Conservation (phyloP, 441 rosid species). For the Geranium incanum region DNA sequence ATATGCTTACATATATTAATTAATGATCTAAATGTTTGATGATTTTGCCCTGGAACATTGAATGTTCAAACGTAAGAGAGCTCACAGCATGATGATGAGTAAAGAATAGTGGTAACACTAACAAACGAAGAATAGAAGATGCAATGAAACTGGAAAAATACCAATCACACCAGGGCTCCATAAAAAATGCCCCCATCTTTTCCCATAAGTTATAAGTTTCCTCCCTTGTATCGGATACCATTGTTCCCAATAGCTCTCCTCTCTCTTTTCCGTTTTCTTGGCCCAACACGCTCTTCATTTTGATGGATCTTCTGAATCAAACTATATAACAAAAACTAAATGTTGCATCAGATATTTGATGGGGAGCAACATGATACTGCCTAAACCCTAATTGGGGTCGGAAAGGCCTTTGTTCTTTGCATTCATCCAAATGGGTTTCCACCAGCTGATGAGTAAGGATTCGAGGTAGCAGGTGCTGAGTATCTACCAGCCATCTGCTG, state of each 20-base stretch:
- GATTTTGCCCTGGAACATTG: constrained; percentile 8
- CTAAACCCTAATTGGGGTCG: neutral
- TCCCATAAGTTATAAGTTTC: neutral
- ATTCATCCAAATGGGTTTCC: constrained; percentile 57
- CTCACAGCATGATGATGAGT: constrained; percentile 24
- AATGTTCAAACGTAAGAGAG: constrained; percentile 19
- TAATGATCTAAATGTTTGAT: constrained; percentile 20
- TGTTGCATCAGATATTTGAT: constrained; percentile 23
- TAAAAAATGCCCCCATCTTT: constrained; percentile 13
- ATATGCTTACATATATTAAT: neutral
- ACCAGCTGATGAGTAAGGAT: constrained; percentile 32
- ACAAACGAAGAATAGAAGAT: neutral
- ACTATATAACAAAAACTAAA: constrained; percentile 24
- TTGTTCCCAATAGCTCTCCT: constrained; percentile 10
- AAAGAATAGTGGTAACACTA: constrained; percentile 15
- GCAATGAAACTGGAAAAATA: constrained; percentile 19
- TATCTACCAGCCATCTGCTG: constrained; percentile 32
- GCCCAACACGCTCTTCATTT: constrained; percentile 5
- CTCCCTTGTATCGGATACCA: neutral
- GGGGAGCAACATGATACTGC: constrained; percentile 9
- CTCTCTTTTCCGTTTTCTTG: neutral
- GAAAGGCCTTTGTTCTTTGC: neutral
- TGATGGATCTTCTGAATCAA: constrained; percentile 19
- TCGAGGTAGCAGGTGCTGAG: constrained; percentile 26
- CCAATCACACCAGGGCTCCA: constrained; percentile 19